A percentile compares a stretch with the other conserved stretches of the same genome.
Conservation (phyloP, 169 alveolate species). For the Pseudocohnilembus persalinus region DNA sequence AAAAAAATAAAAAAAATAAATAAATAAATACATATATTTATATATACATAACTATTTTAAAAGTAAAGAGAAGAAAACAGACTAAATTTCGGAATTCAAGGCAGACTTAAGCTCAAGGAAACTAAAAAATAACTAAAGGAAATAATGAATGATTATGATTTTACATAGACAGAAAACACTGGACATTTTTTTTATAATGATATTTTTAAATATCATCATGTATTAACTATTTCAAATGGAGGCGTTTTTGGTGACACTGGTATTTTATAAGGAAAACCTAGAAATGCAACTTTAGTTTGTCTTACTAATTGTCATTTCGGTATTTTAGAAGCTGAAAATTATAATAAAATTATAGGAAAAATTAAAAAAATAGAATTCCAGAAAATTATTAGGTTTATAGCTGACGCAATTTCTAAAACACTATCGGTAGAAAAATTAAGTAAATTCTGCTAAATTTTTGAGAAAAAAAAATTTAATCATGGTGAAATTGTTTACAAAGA, state of each 20-base stretch:
- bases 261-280: not conserved
- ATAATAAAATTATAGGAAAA: not conserved
- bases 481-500: not conserved
- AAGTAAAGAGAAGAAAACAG: no score
- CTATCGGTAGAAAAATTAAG: not conserved
- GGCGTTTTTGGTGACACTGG: conserved; percentile 11
- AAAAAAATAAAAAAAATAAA: no score
- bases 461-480: not conserved
- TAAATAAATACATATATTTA: no score
- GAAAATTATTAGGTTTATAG: not conserved
- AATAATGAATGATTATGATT: not conserved
- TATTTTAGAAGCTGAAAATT: conserved; percentile 6
- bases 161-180: not conserved
- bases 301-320: not conserved
- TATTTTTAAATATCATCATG: not conserved
- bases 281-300: conserved; percentile 8
- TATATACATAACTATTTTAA: no score
- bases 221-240: not conserved
- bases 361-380: not conserved
- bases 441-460: not conserved
- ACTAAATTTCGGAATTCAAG: no score
- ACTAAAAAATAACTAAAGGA: no score
- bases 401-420: not conserved
- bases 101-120: no score
- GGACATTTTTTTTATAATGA: not conserved